Evolutionary conservation across 441 rosid species (phyloP), one percentile per base, ranked within the genome.

Genomic region (Euphorbia corollata): DNA sequence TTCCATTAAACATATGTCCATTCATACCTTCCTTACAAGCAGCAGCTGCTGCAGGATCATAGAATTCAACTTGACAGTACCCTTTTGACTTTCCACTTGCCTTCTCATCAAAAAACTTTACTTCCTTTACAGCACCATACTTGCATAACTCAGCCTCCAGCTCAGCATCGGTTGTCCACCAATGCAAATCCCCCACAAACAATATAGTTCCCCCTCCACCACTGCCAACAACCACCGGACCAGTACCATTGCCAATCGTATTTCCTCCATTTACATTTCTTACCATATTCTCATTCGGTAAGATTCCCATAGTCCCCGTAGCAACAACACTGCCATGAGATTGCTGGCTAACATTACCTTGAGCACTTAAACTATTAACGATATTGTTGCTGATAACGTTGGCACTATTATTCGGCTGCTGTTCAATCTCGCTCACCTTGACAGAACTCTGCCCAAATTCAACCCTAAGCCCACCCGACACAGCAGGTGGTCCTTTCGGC

Each of bases 121-220:
- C 82, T 79, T 88, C 96, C 70, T 92, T 90, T 61, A 88, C 96
- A 0, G 64, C 61, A 63, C 96, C 93, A 77, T 83, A 85, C 79
- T 88, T 83, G 80, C 85, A 85, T 65, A 84, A 73, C 75, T 80
- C 96, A 7, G 76, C 71, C 81, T 90, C 96, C 55, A 92, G 79
- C 62, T 92, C 91, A 0, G 88, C 89, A 82, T 92, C 96, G 4
- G 91, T 90, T 2, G 96, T 90, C 96, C 96, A 92, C 98, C 96
- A 92, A 79, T 90, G 96, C 82, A 92, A 72, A 68, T 92, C 95
- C 13, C 96, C 98, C 62, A 92, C 87, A 72, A 84, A 89, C 72
- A 92, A 77, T 71, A 82, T 77, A 0, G 91, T 81, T 54, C 86
- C 85, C 6, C 86, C 85, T 6, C 86, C 82, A 0, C 80, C 83